These are phyloP conservation scores for Oryza meridionalis DNA, from an alignment of 176 grass and related monocot genomes.

Conservation along the genomic window DNA sequence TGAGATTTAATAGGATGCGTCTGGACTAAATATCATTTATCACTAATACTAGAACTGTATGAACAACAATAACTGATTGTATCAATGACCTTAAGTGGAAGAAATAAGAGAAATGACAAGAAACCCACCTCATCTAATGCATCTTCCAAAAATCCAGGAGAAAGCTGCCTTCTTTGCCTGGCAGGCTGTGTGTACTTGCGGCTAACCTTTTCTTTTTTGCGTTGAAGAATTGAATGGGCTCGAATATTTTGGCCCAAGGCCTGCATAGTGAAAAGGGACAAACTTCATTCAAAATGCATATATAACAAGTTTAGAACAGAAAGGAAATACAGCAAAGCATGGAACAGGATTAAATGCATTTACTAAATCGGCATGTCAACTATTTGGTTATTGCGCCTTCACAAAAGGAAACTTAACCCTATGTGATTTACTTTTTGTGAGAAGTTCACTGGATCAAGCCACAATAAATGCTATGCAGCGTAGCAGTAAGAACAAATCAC, in stretches of 20 bases:
- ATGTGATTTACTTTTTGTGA: neutral
- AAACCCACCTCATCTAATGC: slow-evolving; percentile 78
- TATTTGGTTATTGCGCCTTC: slow-evolving; percentile 9
- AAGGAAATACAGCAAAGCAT: neutral
- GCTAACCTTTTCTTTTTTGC: slow-evolving; percentile 75
- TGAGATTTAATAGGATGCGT: slow-evolving; percentile 10
- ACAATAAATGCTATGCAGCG: neutral
- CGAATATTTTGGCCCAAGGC: slow-evolving; percentile 70
- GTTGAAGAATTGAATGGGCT: slow-evolving; percentile 72
- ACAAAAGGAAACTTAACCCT: slow-evolving; percentile 31
- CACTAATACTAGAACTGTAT: slow-evolving; percentile 1
- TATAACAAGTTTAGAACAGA: slow-evolving; percentile 14
- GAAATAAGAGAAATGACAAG: slow-evolving; percentile 38
- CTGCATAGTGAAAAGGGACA: slow-evolving; percentile 55
- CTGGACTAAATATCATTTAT: neutral
- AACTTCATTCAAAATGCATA: slow-evolving; percentile 14
- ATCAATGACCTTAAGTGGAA: slow-evolving; percentile 14
- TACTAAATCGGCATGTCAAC: neutral
- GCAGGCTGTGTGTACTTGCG: slow-evolving; percentile 74
- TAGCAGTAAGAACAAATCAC: slow-evolving; percentile 23
- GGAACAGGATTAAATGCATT: slow-evolving; percentile 15
- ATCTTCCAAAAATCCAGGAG: slow-evolving; percentile 88
- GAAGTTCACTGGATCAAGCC: neutral
- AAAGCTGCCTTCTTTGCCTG: slow-evolving; percentile 66
- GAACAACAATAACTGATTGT: slow-evolving; percentile 10